Conservation (phyloP, 2,329 filamentous ascomycete species). For the Lojkania enalia region DNA sequence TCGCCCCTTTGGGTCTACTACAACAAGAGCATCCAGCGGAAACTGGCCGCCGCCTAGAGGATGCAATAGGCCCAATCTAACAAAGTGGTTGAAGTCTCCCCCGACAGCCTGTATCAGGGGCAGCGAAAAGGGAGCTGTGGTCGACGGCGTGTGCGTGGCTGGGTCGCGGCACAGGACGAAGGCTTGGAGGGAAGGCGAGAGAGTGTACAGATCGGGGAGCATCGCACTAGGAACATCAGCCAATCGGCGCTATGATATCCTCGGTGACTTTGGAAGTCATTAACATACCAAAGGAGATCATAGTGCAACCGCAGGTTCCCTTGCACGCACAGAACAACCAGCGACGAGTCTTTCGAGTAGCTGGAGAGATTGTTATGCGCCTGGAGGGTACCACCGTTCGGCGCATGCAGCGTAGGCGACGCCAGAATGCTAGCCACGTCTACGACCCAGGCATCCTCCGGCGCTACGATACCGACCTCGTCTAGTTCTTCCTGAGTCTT, state of each 20-base stretch:
- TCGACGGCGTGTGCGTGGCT: constrained; percentile 30
- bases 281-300: constrained; percentile 38
- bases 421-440: constrained; percentile 36
- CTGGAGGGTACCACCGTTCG: constrained; percentile 19
- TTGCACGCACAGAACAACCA: constrained; percentile 39
- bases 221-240: constrained; percentile 24
- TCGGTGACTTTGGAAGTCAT: background rate
- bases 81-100: constrained; percentile 41
- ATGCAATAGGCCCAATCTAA: constrained; percentile 48
- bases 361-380: constrained; percentile 34
- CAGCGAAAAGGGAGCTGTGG: constrained; percentile 28
- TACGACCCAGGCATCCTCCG: constrained; percentile 37
- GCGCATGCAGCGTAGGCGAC: constrained; percentile 26
- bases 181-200: constrained; percentile 40
- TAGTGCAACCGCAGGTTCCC: constrained; percentile 41
- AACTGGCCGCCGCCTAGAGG: constrained; percentile 50
- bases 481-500: constrained; percentile 42
- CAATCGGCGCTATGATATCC: background rate
- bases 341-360: constrained; percentile 21
- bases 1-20: constrained; percentile 43
- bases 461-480: constrained; percentile 33
- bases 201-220: constrained; percentile 33
- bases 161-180: constrained; percentile 42
- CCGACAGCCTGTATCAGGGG: constrained; percentile 39
- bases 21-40: constrained; percentile 50